phyloP scores from a whole-genome alignment of 805 yeast species.

The Candida railenensis region DNA sequence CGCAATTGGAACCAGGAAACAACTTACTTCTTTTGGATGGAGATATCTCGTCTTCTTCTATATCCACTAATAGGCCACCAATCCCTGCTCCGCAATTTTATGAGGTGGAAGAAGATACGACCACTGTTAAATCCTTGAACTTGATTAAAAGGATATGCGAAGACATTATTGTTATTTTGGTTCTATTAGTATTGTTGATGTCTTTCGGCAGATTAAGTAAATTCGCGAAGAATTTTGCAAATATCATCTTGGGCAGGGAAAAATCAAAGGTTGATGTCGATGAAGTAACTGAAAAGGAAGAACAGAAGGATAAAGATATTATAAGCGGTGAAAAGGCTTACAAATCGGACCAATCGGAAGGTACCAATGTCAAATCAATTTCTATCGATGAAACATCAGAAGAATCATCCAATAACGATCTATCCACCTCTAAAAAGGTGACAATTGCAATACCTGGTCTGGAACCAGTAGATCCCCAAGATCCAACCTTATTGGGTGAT shows the following conservation, averaged over 20 bases:
- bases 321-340: not conserved
- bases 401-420: not conserved
- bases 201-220: conserved; percentile 36
- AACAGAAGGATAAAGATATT: conserved; percentile 1
- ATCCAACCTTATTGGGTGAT: conserved; percentile 10
- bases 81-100: conserved; percentile 3
- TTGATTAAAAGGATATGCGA: conserved; percentile 40
- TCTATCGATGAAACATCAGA: not conserved
- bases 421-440: conserved; percentile 15
- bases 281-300: not conserved
- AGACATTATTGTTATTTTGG: conserved; percentile 46
- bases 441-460: conserved; percentile 18
- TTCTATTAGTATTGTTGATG: conserved; percentile 34
- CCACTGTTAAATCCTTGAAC: conserved; percentile 7
- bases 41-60: not conserved
- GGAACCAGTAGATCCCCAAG: conserved; percentile 6
- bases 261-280: conserved; percentile 10
- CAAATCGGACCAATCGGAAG: not conserved
- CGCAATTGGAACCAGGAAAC: conserved; percentile 6
- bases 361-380: not conserved
- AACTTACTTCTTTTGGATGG: conserved; percentile 13
- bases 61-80: not conserved
- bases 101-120: not conserved
- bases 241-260: conserved; percentile 1
- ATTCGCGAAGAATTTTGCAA: conserved; percentile 12